Evolutionary conservation across 495 filamentous ascomycete species (phyloP).

Genomic region (Penicillium psychrofluorescens): DNA sequence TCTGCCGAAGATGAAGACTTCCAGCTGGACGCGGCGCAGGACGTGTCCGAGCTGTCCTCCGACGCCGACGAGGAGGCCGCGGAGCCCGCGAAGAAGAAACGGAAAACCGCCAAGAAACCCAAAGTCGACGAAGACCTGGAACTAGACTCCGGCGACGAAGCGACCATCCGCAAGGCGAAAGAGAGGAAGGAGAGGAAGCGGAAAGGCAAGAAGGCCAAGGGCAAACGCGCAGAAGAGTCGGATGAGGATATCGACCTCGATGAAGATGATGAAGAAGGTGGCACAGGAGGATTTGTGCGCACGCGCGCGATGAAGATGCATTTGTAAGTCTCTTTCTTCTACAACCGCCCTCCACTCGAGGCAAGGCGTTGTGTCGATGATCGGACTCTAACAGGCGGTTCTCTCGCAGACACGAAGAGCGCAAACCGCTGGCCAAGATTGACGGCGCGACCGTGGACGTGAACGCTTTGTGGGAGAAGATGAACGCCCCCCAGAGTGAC

Average conservation of each 20-base stretch:
- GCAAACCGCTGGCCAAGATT: slow-evolving; percentile 51
- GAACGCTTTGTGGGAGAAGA: slow-evolving; percentile 77
- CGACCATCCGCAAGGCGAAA: slow-evolving; percentile 55
- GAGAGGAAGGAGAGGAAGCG: slow-evolving; percentile 48
- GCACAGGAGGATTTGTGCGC: slow-evolving; percentile 74
- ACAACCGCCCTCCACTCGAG: background rate
- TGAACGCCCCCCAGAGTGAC: slow-evolving; percentile 47
- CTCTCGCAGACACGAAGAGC: slow-evolving; percentile 52
- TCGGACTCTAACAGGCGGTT: slow-evolving; percentile 1
- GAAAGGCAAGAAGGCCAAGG: slow-evolving; percentile 30
- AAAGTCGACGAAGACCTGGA: slow-evolving; percentile 25
- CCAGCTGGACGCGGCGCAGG: slow-evolving; percentile 51
- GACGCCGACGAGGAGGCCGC: slow-evolving; percentile 22
- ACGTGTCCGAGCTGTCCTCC: slow-evolving; percentile 32
- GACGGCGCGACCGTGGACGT: slow-evolving; percentile 79
- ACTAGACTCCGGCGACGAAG: slow-evolving; percentile 70
- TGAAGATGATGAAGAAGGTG: slow-evolving; percentile 52
- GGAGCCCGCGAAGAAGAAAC: slow-evolving; percentile 34
- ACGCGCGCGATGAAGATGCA: slow-evolving; percentile 64
- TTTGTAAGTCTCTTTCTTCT: slow-evolving; percentile 32
- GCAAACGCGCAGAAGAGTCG: slow-evolving; percentile 29
- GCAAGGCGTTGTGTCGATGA: slow-evolving; percentile 2
- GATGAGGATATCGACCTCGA: slow-evolving; percentile 45
- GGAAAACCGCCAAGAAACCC: slow-evolving; percentile 24
- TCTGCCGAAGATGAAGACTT: slow-evolving; percentile 74